A percentile compares a stretch with the other conserved stretches of the same genome.
These are phyloP conservation scores for Eudorina sp. DNA, from an alignment of 139 green algal genomes.

Conservation along the genomic window DNA sequence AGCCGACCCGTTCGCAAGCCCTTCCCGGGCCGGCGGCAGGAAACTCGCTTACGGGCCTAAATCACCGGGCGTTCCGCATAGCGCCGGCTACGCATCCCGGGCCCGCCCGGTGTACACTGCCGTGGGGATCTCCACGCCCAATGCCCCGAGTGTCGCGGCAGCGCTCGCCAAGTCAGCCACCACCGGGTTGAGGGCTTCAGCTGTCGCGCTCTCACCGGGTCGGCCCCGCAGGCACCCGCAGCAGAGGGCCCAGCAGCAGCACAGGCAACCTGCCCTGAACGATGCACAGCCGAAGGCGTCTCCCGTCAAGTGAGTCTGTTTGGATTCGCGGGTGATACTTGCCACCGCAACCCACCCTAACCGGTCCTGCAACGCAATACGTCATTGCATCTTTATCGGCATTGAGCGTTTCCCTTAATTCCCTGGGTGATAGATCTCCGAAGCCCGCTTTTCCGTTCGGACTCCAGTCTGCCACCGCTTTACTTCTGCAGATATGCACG, in stretches of 20 bases:
- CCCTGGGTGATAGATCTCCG: neutral
- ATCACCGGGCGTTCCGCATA: neutral
- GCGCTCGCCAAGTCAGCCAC: neutral
- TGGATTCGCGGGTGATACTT: no score
- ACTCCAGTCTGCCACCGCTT: no score
- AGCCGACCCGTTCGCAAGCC: neutral
- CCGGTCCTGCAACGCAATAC: no score
- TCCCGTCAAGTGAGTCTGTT: neutral
- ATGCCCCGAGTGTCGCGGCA: neutral
- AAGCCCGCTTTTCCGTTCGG: no score
- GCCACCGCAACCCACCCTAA: no score
- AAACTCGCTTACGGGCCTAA: neutral
- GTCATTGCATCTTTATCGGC: no score
- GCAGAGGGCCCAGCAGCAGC: neutral
- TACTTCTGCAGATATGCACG: no score
- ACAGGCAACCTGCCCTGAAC: neutral
- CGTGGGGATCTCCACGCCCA: neutral
- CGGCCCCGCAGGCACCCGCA: neutral
- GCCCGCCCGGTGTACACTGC: slow-evolving; percentile 4
- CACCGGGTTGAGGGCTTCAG: neutral
- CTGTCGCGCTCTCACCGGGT: neutral
- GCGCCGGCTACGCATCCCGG: neutral
- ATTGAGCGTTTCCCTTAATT: neutral
- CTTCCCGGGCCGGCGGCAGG: neutral
- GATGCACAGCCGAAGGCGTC: neutral